phyloP scores from a whole-genome alignment of 768 basidiomycete species.

The Fomitopsis pulvina region DNA sequence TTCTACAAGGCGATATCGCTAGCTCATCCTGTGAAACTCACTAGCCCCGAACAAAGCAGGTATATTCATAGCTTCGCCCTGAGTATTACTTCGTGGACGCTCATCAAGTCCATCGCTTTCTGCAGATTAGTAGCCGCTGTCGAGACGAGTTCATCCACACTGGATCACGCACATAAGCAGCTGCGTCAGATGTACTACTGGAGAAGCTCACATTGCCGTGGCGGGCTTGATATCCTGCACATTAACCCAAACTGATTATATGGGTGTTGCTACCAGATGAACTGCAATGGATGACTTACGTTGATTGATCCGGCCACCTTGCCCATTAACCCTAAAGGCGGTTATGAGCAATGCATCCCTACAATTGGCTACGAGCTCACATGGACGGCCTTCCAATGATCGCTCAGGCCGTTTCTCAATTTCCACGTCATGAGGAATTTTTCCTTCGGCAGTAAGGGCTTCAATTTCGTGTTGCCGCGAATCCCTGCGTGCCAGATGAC shows the following conservation, averaged over 20 bases:
- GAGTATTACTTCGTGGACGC: neutral
- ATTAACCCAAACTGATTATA: constrained; percentile 6
- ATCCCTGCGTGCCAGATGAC: constrained; percentile 41
- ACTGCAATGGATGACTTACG: constrained; percentile 28
- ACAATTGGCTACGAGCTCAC: constrained; percentile 31
- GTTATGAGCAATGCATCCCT: too few species aligned
- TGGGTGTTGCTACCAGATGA: too few species aligned
- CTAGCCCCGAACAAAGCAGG: neutral
- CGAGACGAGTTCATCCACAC: constrained; percentile 76
- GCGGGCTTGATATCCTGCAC: constrained; percentile 74
- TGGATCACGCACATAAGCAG: constrained; percentile 18
- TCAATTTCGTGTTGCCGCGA: constrained; percentile 54
- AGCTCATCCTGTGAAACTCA: too few species aligned
- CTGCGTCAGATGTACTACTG: neutral
- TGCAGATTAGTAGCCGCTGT: constrained; percentile 58
- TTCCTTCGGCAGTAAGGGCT: constrained; percentile 51
- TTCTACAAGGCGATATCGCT: too few species aligned
- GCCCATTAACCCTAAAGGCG: constrained; percentile 62
- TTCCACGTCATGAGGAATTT: constrained; percentile 73
- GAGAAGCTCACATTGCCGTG: constrained; percentile 61
- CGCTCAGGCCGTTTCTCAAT: constrained; percentile 62
- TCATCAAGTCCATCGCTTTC: constrained; percentile 23
- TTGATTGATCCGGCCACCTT: constrained; percentile 68
- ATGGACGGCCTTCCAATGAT: constrained; percentile 50
- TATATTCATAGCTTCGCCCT: neutral